phyloP scores from a whole-genome alignment of 352 stramenopile genomes.

The Phytophthora constricta region DNA sequence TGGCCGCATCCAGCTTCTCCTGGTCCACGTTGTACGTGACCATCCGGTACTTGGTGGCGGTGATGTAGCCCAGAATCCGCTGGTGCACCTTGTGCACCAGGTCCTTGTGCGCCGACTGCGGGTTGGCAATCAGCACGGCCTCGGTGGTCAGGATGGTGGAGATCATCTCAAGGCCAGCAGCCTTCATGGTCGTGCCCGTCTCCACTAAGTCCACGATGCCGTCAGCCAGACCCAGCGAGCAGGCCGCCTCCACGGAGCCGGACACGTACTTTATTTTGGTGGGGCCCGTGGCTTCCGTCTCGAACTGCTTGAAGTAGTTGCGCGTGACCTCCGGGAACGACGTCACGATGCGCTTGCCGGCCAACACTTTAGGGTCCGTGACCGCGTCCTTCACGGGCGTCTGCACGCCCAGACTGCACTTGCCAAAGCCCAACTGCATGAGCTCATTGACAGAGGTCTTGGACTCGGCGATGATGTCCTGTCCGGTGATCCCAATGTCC shows the following conservation, averaged over 20 bases:
- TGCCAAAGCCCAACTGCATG: conserved; percentile 96
- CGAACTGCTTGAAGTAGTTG: conserved; percentile 95
- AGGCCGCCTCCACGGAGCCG: conserved; percentile 98
- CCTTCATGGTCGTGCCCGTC: conserved; percentile 98
- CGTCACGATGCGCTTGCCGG: conserved; percentile 97
- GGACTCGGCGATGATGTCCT: conserved; percentile 95
- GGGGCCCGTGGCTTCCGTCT: conserved; percentile 57
- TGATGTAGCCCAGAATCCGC: conserved; percentile 97
- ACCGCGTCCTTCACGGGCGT: conserved; percentile 91
- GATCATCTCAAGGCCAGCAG: conserved; percentile 95
- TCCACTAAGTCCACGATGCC: conserved; percentile 99
- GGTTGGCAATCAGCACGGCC: conserved; percentile 93
- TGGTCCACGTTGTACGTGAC: conserved; percentile 97
- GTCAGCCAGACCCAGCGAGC: conserved; percentile 96
- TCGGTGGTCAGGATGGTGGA: conserved; percentile 93
- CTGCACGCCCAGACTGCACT: conserved; percentile 96
- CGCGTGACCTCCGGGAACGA: conserved; percentile 95
- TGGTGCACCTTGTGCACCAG: conserved; percentile 88
- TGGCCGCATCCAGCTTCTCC: conserved; percentile 88
- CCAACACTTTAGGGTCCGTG: conserved; percentile 80
- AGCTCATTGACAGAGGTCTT: conserved; percentile 91
- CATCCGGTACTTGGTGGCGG: conserved; percentile 98
- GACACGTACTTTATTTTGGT: conserved; percentile 97
- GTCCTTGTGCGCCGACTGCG: conserved; percentile 71
- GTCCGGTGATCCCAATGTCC: conserved; percentile 98